Evolutionary conservation across 1,284 basidiomycete species (phyloP), one percentile per base, ranked within the genome.

Genomic region (Pterula multifida): DNA sequence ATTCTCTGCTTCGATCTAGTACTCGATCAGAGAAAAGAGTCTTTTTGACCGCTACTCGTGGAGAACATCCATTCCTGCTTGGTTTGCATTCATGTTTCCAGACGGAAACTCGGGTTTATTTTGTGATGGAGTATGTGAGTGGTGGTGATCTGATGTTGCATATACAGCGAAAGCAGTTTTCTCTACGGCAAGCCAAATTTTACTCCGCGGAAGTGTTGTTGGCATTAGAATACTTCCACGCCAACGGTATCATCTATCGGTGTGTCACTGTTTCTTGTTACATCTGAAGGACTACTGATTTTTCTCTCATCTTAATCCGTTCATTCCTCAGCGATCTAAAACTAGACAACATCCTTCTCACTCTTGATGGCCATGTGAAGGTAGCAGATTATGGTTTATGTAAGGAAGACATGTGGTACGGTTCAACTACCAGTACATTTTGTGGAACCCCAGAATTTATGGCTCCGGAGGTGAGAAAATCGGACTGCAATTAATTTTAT

Each of bases 381-480:
- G 92, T 99, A 17, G 96, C 93, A 50, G 96, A 98, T 73, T 98
- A 98, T 64, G 96, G 96, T 66, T 73, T 99, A 49, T 99, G 96
- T 69, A 98, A 99, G 67, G 96, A 98, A 65, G 91, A 97, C 19
- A 98, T 99, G 95, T 96, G 90, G 88, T 84, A 76, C 59, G 93
- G 93, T 17, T 84, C 84, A 60, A 98, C 95, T n/a, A 99, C 96
- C 3, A 91, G 88, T 63, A 99, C 96, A 1, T 99, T 99, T 69
- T 99, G 96, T 69, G 96, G 96, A 51, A 99, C 96, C 36, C 96
- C 96, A 0, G 96, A 99, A 65, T 98, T 98, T 66, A 98, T 99
- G 96, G 96, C 96, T 32, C 96, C 96, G 3, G 96, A 99, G 76
- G 91, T 91, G 54, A 44, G 74, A 55, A 36, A 6, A n/a, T 45